Evolutionary conservation across 1,139 yeast genomes (phyloP), one percentile per base, ranked within the genome.

Genomic region (Protomyces lactucae-debilis): DNA sequence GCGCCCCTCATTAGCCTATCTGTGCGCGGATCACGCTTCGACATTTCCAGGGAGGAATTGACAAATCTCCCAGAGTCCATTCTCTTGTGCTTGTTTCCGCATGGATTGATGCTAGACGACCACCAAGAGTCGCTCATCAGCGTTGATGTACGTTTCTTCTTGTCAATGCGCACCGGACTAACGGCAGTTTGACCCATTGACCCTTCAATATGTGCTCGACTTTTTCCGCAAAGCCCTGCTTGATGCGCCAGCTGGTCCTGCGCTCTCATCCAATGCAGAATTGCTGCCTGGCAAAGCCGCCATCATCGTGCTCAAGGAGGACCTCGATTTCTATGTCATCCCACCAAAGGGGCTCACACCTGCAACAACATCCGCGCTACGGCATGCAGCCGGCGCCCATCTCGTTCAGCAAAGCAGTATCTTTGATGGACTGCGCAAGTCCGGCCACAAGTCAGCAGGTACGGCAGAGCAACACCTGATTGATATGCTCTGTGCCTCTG

Each of bases 391-490:
- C 21, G 96, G 91, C 68, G 78, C 84, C 68, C 75, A 78, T 67
- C 78, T 93, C 67, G 79, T 84, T 18, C 72, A 78, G 25, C 84
- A 87, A 71, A 77, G 78, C 53, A 78, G 80, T 55, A 86, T 95
- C 1, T 93, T 95, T 73, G 83, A 85, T 65, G 98, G 98, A 53
- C 77, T 73, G 68, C 78, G 71, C 51, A 57, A 55, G 32, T 43
- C 48, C 6, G 48, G 48, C 48, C 40, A 51, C 18, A 52, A 39
- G 28, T 3, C 32, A 14, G 40, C 64, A 3, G 97, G 95, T 2
- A 87, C 96, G 6, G 98, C 99, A 0, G 99, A 95, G 74, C 93
- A 88, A 73, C 98, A 93, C 76, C 79, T 95, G 63, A 83, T 90
- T 76, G 97, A 91, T 69, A 95, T 95, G 99, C 81, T 95, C 64